phyloP scores from a whole-genome alignment of 768 basidiomycete species.

The Wakefieldia striispora region DNA sequence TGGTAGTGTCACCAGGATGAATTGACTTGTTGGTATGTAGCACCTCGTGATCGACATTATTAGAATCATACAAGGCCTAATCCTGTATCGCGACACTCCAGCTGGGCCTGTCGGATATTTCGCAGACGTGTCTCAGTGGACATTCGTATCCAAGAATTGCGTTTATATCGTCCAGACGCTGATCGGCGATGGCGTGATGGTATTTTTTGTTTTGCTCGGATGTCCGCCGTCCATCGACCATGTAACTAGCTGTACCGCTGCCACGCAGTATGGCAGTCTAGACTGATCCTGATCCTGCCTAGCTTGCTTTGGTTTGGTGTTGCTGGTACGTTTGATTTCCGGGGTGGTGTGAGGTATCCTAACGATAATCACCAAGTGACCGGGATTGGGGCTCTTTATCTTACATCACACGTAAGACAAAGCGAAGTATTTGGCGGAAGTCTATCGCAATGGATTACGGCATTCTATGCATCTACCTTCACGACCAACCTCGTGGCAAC shows the following conservation, averaged over 20 bases:
- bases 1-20: not conserved
- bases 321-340: slow-evolving; percentile 9
- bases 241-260: slow-evolving; percentile 11
- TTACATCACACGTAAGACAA: no score
- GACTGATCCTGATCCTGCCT: slow-evolving; percentile 21
- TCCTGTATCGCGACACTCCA: slow-evolving; percentile 17
- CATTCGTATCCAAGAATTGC: slow-evolving; percentile 25
- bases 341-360: not conserved
- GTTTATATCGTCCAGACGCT: slow-evolving; percentile 21
- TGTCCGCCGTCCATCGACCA: not conserved
- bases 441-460: slow-evolving; percentile 4
- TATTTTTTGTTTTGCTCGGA: not conserved
- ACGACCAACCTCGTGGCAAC: slow-evolving; percentile 9
- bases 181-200: slow-evolving; percentile 25
- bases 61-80: slow-evolving; percentile 20
- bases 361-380: not conserved
- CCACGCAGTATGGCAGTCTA: slow-evolving; percentile 29
- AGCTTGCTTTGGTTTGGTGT: slow-evolving; percentile 24
- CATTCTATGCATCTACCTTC: slow-evolving; percentile 6
- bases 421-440: not conserved
- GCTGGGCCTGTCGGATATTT: slow-evolving; percentile 26
- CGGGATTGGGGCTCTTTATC: not conserved
- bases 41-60: slow-evolving; percentile 18
- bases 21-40: not conserved
- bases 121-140: slow-evolving; percentile 17